phyloP scores from a whole-genome alignment of 2,329 filamentous ascomycete genomes.

The Calonectria honghensis region DNA sequence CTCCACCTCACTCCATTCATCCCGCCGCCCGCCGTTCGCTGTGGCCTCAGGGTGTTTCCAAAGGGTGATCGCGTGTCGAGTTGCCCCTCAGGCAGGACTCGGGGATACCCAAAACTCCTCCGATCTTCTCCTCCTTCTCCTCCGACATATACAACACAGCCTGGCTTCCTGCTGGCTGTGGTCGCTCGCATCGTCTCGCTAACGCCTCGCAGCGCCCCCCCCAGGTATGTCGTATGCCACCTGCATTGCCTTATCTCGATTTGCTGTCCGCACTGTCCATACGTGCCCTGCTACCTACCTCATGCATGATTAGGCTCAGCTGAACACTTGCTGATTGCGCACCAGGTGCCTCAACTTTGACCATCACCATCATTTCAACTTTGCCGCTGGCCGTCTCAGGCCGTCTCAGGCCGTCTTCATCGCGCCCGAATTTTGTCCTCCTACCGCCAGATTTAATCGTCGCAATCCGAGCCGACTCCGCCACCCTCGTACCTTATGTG shows the following conservation, averaged over 20 bases:
- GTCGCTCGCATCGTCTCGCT: neutral
- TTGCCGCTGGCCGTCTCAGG: constrained; percentile 30
- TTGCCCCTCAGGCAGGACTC: constrained; percentile 42
- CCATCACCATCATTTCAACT: constrained; percentile 43
- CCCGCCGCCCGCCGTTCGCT: constrained; percentile 34
- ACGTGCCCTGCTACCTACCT: constrained; percentile 38
- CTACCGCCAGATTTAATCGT: constrained; percentile 16
- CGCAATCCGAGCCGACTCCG: neutral
- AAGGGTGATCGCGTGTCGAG: constrained; percentile 43
- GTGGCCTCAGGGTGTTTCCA: constrained; percentile 39
- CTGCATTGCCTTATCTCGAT: constrained; percentile 35
- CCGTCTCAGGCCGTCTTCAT: constrained; percentile 1
- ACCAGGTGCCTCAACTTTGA: constrained; percentile 43
- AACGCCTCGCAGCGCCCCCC: constrained; percentile 14
- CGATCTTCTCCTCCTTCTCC: neutral
- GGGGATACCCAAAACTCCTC: constrained; percentile 5
- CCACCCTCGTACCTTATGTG: constrained; percentile 39
- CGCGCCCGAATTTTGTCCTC: neutral
- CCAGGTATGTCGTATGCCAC: constrained; percentile 30
- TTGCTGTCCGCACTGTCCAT: constrained; percentile 38
- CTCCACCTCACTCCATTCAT: constrained; percentile 28
- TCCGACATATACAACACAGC: neutral
- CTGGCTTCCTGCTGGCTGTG: neutral
- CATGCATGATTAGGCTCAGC: constrained; percentile 51
- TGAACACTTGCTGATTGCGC: constrained; percentile 53